Evolutionary conservation across 2,329 filamentous ascomycete genomes (phyloP), one percentile per base, ranked within the genome.

Genomic region (Xylaria digitata): DNA sequence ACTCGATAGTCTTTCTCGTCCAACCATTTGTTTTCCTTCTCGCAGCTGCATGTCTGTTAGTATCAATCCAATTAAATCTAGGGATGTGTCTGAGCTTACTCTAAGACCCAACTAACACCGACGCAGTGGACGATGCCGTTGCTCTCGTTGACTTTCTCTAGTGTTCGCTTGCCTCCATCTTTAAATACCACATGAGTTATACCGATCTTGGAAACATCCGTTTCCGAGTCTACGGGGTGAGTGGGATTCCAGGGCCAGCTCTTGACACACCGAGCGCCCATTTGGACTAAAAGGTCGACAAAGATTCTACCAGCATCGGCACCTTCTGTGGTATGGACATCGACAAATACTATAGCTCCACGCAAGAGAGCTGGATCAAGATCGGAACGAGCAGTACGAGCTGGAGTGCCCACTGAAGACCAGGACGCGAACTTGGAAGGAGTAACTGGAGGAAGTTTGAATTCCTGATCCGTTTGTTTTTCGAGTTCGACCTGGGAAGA

Each of bases 131-230:
- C 92, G 34, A 92, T 83, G 6, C 92, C 92, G 15, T 87, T 85
- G 45, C 87, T 89, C 73, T 90, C 86, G 64, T 89, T 85, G 6
- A 95, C 90, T 79, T 94, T 96, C 76, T 96, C 90, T 71, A 97
- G 80, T 0, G 93, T 97, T 30, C 90, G 85, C 75, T 90, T 90
- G 48, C 89, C 89, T 52, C 94, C 94, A 75, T 97, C 94, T 78
- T 97, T 97, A 83, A 90, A 97, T 6, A 97, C 88, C 7, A 97
- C 92, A 75, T 97, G 94, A 0, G 93, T 97, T 73, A 97, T 92
- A 5, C 90, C 91, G 66, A 93, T 82, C 76, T 89, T 91, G 55
- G 77, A 77, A 48, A 78, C 76, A 15, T 78, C 77, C 6, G 75
- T 74, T 15, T 84, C 82, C 42, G 74, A 74, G 26, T 73, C 72